Evolutionary conservation across 1,139 yeast species (phyloP).

Genomic region (Kodamaea sp.): DNA sequence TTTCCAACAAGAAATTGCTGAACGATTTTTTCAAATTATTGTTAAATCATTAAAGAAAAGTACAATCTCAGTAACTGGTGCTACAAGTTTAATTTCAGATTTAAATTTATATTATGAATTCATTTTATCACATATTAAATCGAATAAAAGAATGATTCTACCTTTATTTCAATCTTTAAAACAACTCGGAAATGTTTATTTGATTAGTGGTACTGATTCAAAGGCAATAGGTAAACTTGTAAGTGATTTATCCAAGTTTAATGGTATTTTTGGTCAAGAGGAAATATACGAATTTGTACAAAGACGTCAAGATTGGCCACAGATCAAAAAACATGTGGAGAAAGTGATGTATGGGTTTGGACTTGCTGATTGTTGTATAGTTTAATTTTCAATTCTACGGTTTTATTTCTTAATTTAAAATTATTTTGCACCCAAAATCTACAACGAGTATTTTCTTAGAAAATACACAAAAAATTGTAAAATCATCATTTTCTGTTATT

Average conservation of each 20-base stretch:
- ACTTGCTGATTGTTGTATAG: conserved; percentile 56
- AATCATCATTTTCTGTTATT: no score
- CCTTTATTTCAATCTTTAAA: conserved; percentile 81
- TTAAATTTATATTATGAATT: conserved; percentile 75
- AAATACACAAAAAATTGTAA: background rate
- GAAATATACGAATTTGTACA: conserved; percentile 91
- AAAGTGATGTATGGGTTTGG: conserved; percentile 94
- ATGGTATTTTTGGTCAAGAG: conserved; percentile 88
- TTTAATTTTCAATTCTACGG: conserved; percentile 17
- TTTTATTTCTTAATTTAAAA: background rate
- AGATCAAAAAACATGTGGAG: conserved; percentile 76
- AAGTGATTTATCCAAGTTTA: conserved; percentile 79
- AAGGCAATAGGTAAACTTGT: conserved; percentile 82
- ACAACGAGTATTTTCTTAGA: background rate
- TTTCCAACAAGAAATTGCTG: conserved; percentile 90
- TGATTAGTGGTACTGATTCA: conserved; percentile 73
- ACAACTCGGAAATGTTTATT: conserved; percentile 76
- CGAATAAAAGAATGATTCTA: conserved; percentile 60
- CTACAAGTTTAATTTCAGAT: conserved; percentile 71
- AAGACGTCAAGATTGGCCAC: conserved; percentile 81
- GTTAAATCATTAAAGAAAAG: conserved; percentile 70
- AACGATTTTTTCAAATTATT: conserved; percentile 72
- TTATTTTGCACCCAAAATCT: background rate
- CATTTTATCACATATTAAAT: conserved; percentile 51
- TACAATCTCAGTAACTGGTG: conserved; percentile 75